Percentiles rank a stretch among this genome's conserved stretches.
Conservation (phyloP, 2,329 filamentous ascomycete genomes). For the Xylariaceae sp. region DNA sequence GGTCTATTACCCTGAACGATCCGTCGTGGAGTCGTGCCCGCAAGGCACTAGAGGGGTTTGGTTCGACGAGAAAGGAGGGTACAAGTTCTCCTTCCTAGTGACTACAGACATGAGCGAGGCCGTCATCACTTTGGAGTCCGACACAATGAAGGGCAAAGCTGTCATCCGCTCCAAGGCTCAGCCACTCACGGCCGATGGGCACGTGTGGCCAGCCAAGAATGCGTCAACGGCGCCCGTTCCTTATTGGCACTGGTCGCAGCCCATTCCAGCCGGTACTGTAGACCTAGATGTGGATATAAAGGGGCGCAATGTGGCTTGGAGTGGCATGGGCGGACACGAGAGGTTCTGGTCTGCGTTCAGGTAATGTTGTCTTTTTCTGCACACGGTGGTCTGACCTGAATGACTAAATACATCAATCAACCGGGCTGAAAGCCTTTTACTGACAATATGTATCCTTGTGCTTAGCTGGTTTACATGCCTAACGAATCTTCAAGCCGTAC, state of each 20-base stretch:
- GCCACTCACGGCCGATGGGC: constrained; percentile 17
- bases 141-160: constrained; percentile 16
- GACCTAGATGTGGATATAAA: constrained; percentile 17
- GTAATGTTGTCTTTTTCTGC: neutral
- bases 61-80: constrained; percentile 16
- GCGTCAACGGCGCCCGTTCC: constrained; percentile 18
- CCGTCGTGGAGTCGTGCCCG: constrained; percentile 33
- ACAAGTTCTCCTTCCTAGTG: constrained; percentile 18
- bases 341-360: constrained; percentile 27
- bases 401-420: no score
- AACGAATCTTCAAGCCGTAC: constrained; percentile 17
- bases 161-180: constrained; percentile 11
- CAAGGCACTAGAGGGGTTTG: constrained; percentile 10
- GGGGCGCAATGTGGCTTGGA: constrained; percentile 11
- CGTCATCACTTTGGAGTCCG: constrained; percentile 10
- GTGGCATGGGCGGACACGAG: constrained; percentile 25
- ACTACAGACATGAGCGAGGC: constrained; percentile 20
- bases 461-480: constrained; percentile 30
- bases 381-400: no score
- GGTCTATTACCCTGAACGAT: constrained; percentile 36
- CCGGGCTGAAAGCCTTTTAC: no score
- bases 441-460: no score
- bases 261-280: constrained; percentile 22
- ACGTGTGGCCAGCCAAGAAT: constrained; percentile 21
- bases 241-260: constrained; percentile 24